A percentile compares a stretch with the other conserved stretches of the same genome.
phyloP scores from a whole-genome alignment of 2,329 filamentous ascomycete species.

The Talaromyces rugulosus region DNA sequence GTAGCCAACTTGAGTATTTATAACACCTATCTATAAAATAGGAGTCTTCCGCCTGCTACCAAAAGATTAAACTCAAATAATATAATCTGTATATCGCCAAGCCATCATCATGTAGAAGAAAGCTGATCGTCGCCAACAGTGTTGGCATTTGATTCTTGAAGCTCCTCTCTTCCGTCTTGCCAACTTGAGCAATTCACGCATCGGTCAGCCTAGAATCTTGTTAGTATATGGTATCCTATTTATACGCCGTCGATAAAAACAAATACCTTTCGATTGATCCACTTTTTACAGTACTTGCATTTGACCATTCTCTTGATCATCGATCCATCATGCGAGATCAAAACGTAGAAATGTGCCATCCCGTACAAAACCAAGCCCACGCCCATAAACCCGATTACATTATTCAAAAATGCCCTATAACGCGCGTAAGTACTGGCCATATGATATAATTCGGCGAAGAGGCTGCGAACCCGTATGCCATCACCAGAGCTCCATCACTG shows the following conservation, averaged over 20 bases:
- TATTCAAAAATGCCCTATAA: slow-evolving; percentile 11
- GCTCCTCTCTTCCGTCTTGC: slow-evolving; percentile 33
- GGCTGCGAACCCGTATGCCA: slow-evolving; percentile 62
- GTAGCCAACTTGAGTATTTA: neutral
- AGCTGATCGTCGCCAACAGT: neutral
- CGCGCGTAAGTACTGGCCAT: neutral
- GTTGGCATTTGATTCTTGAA: slow-evolving; percentile 51
- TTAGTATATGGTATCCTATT: neutral
- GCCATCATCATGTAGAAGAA: neutral
- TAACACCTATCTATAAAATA: neutral
- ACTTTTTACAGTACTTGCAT: slow-evolving; percentile 12
- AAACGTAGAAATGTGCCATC: slow-evolving; percentile 9
- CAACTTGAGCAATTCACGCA: slow-evolving; percentile 7
- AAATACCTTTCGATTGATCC: slow-evolving; percentile 8
- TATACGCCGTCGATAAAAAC: neutral
- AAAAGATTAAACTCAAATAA: neutral
- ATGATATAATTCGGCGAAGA: neutral
- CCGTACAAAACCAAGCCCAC: slow-evolving; percentile 9
- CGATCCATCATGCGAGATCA: slow-evolving; percentile 10
- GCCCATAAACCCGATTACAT: slow-evolving; percentile 7
- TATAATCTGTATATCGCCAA: neutral
- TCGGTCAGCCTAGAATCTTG: slow-evolving; percentile 1
- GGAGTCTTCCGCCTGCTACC: neutral
- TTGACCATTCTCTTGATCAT: slow-evolving; percentile 13
- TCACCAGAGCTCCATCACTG: slow-evolving; percentile 66